phyloP scores from a whole-genome alignment of 768 basidiomycete genomes.

The Scleroderma citrinum region DNA sequence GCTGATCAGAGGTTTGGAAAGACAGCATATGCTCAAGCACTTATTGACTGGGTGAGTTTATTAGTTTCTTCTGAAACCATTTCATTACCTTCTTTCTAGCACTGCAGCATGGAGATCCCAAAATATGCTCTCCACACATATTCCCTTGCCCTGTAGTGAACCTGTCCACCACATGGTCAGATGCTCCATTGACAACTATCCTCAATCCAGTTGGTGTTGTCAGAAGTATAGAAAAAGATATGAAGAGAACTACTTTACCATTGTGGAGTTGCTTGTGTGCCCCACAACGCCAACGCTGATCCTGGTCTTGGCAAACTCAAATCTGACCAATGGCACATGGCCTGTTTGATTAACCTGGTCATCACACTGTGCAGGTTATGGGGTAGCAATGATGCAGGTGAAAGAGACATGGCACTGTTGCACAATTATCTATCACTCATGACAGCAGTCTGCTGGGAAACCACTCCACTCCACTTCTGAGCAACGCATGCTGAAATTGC shows the following conservation, averaged over 20 bases:
- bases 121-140: no score
- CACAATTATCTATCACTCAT: not conserved
- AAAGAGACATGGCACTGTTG: not conserved
- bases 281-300: conserved; percentile 28
- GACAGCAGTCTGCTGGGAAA: not conserved
- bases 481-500: no score
- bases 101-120: no score
- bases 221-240: conserved; percentile 5
- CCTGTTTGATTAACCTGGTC: conserved; percentile 21
- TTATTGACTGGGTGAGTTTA: no score
- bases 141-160: no score
- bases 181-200: not conserved
- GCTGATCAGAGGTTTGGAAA: no score
- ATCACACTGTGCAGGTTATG: conserved; percentile 28
- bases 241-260: conserved; percentile 10
- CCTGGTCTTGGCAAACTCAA: conserved; percentile 30
- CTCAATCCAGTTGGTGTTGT: not conserved
- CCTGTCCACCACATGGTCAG: no score
- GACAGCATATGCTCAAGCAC: no score
- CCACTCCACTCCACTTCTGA: conserved; percentile 1
- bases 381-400: conserved; percentile 5
- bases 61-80: no score
- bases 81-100: no score
- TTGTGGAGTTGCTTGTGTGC: conserved; percentile 20
- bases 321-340: conserved; percentile 20